Conservation (phyloP, 1,284 basidiomycete species). For the Malassezia sympodialis region DNA sequence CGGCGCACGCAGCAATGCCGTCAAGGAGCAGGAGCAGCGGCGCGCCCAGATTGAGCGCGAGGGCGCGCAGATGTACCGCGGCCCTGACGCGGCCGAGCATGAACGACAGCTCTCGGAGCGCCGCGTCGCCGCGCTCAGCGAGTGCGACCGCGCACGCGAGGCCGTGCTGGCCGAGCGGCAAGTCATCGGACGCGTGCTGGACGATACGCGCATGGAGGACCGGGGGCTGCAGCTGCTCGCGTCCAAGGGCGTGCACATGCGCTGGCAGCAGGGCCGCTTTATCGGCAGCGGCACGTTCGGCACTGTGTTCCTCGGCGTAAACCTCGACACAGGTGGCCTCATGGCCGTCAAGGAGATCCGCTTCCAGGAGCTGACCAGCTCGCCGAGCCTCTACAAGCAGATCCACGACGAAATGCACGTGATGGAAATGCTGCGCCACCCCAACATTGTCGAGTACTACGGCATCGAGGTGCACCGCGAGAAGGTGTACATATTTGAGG, state of each 20-base stretch:
- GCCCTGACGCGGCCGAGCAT: conserved; percentile 15
- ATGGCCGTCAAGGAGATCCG: conserved; percentile 99
- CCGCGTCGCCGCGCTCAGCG: conserved; percentile 30
- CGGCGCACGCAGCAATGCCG: conserved; percentile 41
- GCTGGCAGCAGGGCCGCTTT: conserved; percentile 97
- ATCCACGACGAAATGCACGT: conserved; percentile 95
- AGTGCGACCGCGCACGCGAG: conserved; percentile 37
- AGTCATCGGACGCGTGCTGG: conserved; percentile 41
- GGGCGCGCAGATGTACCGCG: conserved; percentile 44
- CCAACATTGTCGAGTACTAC: conserved; percentile 97
- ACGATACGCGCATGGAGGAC: conserved; percentile 45
- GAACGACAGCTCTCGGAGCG: conserved; percentile 28
- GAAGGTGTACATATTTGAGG: conserved; percentile 98
- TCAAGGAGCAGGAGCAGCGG: conserved; percentile 42
- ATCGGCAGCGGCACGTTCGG: conserved; percentile 89
- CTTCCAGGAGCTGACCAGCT: conserved; percentile 75
- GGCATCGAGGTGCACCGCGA: conserved; percentile 98
- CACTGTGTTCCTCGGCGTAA: conserved; percentile 87
- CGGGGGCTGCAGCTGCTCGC: conserved; percentile 41
- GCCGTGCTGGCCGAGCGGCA: conserved; percentile 35
- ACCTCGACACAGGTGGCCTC: conserved; percentile 86
- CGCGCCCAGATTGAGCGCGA: conserved; percentile 32
- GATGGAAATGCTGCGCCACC: conserved; percentile 97
- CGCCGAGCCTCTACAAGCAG: conserved; percentile 60
- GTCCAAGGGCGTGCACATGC: conserved; percentile 84